Conservation (phyloP, 805 yeast species). For the Lachancea sp. region DNA sequence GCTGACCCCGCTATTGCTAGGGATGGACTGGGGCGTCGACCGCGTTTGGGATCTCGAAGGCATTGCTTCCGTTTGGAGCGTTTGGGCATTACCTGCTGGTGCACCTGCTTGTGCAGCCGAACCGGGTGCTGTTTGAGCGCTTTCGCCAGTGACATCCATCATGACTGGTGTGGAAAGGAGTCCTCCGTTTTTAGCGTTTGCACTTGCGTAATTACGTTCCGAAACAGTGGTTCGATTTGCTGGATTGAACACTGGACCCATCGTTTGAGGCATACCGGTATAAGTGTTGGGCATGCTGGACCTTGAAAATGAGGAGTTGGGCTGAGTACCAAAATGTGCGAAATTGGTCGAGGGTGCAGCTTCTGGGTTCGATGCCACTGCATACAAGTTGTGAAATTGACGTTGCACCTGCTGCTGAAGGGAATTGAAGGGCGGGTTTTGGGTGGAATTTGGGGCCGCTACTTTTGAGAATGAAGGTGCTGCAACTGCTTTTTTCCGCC, state of each 20-base stretch:
- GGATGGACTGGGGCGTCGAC: background rate
- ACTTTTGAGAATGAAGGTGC: background rate
- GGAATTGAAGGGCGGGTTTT: conserved; percentile 17
- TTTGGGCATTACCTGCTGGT: background rate
- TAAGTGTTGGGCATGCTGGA: background rate
- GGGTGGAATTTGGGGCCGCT: background rate
- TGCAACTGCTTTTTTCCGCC: background rate
- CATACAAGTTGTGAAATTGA: conserved; percentile 23
- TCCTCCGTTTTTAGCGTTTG: background rate
- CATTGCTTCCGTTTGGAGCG: background rate
- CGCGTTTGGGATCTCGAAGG: background rate
- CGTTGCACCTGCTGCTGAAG: conserved; percentile 25
- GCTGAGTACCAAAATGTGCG: conserved; percentile 1
- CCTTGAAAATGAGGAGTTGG: conserved; percentile 2
- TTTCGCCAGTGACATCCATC: background rate
- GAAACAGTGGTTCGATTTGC: background rate
- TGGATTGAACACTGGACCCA: background rate
- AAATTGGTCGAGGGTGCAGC: background rate
- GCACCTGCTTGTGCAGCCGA: background rate
- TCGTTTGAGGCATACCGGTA: background rate
- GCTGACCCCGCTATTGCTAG: conserved; percentile 2
- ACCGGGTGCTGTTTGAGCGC: background rate
- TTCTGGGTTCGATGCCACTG: conserved; percentile 6
- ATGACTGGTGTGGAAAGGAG: conserved; percentile 2
- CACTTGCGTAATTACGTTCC: background rate